Evolutionary conservation across 1,284 basidiomycete genomes (phyloP).

Genomic region (Fistulinella cinereoalba): DNA sequence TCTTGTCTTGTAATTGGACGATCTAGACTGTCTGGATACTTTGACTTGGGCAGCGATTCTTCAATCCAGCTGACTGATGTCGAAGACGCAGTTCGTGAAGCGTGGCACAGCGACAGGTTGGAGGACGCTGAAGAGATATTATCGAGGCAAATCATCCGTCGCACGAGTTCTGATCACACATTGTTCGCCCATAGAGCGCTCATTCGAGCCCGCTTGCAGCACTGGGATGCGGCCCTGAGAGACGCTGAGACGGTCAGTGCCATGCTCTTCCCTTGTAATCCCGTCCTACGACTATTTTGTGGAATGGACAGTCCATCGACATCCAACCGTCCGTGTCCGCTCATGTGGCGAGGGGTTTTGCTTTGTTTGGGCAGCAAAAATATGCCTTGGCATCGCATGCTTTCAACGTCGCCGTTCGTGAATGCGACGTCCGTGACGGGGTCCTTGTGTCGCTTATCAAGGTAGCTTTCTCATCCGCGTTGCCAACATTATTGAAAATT

Average conservation of each 20-base stretch:
- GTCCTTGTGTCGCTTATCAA: not conserved
- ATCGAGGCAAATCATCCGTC: not conserved
- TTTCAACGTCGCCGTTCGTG: not conserved
- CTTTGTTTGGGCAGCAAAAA: not conserved
- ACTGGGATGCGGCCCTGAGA: constrained; percentile 1
- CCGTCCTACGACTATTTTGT: not conserved
- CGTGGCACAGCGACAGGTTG: not conserved
- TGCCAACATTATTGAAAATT: not conserved
- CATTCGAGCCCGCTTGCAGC: not conserved
- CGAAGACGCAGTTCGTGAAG: not conserved
- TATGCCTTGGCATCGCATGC: not conserved
- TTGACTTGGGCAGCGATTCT: not conserved
- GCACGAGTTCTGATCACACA: not conserved
- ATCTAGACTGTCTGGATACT: not conserved
- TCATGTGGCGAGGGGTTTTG: not conserved
- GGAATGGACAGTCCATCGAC: not conserved
- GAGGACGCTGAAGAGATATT: not conserved
- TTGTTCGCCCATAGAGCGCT: not conserved
- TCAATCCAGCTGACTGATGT: not conserved
- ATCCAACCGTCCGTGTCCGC: not conserved
- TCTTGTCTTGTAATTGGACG: not conserved
- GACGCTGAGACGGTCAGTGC: not conserved
- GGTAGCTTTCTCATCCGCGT: not conserved
- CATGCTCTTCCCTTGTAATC: not conserved
- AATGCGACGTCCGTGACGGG: not conserved